Base-by-base conservation (phyloP, 2,329 filamentous ascomycete genomes). In the Monosporascus sp. region DNA sequence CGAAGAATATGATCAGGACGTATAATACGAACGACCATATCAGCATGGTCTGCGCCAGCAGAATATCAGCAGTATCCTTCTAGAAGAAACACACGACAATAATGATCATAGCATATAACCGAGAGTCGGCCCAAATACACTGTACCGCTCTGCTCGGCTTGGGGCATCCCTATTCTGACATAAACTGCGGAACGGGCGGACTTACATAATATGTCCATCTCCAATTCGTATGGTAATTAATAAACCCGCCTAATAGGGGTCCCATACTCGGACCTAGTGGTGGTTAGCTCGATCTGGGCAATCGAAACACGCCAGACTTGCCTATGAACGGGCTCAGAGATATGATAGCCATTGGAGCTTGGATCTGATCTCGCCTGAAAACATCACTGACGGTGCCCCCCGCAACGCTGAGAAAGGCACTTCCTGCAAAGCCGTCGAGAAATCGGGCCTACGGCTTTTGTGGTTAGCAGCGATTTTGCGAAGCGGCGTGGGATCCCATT, bases 331-430 rank as follows among this genome's bases (percentile, higher is more conserved):
- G 86, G 1, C 76, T 77, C 7, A 84, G 74, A 5, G 86, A 84
- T 65, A 88, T 95, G 17, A 96, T 74, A 72, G 90, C 86, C 92
- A 96, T 96, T 3, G 91, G 90, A 7, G 81, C 80, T 60, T 87
- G 85, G 53, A 96, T 81, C 58, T 89, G 79, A 54, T 86, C 74
- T 47, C 79, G 78, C 11, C 75, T 73, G 65, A 93, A 94, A 58
- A 93, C 72, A 65, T 96, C 91, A 36, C 90, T 88, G 17, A 96
- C 89, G 0, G 89, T 96, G 14, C 90, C 90, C 41, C 90, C 91
- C 0, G 90, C 88, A 2, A 96, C 90, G 54, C 81, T 81, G 54
- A 88, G 67, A 59, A 88, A 88, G 2, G 84, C 81, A 57, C 80
- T 84, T 3, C 88, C 88, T 1, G 86, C 77, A 36, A 92, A 74